A percentile compares a stretch with the other conserved stretches of the same genome.
Conservation (phyloP, 2,329 filamentous ascomycete species). For the Neopestalotiopsis clavispora region DNA sequence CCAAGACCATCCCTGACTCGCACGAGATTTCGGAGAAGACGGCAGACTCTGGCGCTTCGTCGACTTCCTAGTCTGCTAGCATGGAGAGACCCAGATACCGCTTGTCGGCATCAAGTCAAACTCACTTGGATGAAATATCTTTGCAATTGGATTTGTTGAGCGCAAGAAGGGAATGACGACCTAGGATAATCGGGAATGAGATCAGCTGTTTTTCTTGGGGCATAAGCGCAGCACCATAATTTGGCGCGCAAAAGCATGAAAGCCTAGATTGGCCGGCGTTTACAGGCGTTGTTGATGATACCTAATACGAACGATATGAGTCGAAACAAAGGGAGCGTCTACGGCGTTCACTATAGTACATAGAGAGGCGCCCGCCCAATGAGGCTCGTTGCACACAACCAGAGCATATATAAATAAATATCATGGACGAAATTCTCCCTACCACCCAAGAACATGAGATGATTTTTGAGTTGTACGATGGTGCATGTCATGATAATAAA, state of each 20-base stretch:
- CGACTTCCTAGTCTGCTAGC: neutral
- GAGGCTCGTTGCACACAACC: neutral
- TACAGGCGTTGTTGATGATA: neutral
- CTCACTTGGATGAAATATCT: neutral
- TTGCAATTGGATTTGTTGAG: constrained; percentile 3
- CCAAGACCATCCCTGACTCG: neutral
- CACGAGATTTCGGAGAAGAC: constrained; percentile 6
- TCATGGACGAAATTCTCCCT: too few species aligned
- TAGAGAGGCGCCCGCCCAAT: neutral
- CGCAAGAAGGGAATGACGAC: neutral
- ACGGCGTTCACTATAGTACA: neutral
- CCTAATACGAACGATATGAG: neutral
- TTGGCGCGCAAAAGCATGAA: neutral
- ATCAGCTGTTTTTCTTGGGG: neutral
- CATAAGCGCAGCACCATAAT: neutral
- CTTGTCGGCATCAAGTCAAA: neutral
- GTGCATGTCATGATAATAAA: too few species aligned
- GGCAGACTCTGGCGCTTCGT: constrained; percentile 4
- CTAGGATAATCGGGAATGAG: neutral
- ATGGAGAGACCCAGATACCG: neutral
- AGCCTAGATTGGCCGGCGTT: neutral
- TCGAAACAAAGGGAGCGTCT: neutral
- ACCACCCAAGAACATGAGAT: too few species aligned
- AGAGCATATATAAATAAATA: too few species aligned
- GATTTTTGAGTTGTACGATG: too few species aligned